Evolutionary conservation across 352 stramenopile genomes (phyloP).

Genomic region (Globisporangium rhizosaccharum): DNA sequence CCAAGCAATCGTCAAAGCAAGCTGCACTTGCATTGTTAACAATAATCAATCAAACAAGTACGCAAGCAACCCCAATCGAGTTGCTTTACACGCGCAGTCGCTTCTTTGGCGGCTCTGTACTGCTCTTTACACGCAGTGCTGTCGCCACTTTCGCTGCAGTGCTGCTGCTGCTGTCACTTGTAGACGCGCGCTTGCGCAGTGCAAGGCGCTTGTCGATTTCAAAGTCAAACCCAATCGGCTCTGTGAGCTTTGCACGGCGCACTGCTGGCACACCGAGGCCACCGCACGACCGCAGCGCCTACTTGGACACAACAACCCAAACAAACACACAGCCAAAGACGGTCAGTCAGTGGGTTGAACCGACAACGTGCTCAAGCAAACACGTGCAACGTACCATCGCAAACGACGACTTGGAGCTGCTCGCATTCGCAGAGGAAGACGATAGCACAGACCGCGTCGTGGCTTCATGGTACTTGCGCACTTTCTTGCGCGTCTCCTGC

Average conservation of each 20-base stretch:
- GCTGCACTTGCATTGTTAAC: no score
- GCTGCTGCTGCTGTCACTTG: not conserved
- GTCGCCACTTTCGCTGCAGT: not conserved
- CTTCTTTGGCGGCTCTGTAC: not conserved
- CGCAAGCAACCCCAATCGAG: not conserved
- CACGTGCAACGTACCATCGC: conserved; percentile 19
- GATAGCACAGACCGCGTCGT: conserved; percentile 35
- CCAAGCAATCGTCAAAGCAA: no score
- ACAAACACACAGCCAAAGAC: not conserved
- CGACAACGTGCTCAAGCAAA: not conserved
- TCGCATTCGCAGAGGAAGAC: conserved; percentile 1
- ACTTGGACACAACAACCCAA: not conserved
- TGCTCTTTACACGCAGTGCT: not conserved
- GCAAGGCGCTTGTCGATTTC: conserved; percentile 54
- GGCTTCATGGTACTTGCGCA: conserved; percentile 57
- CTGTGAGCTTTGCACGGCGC: conserved; percentile 60
- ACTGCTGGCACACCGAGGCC: conserved; percentile 62
- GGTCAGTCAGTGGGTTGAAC: not conserved
- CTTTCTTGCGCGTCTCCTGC: conserved; percentile 45
- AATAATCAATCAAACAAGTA: no score
- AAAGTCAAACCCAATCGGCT: conserved; percentile 58
- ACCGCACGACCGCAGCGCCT: conserved; percentile 55
- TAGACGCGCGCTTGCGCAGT: conserved; percentile 4
- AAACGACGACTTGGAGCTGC: conserved; percentile 34
- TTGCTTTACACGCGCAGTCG: conserved; percentile 2